A percentile compares a stretch with the other conserved stretches of the same genome.
Evolutionary conservation across 768 basidiomycete species (phyloP).

Genomic region (Leucocoprinus leucothites): DNA sequence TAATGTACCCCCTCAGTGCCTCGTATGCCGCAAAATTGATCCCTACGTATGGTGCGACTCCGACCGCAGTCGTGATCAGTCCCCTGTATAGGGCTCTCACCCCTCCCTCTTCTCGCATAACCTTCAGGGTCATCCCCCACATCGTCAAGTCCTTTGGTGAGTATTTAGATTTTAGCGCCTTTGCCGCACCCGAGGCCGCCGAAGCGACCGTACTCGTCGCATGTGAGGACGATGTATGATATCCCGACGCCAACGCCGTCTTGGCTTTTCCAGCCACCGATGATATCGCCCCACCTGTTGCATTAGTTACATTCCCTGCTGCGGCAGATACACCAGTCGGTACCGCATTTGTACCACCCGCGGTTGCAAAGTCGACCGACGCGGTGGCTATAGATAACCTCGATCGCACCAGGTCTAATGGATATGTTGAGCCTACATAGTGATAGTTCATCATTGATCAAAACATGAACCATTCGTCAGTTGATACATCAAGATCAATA

Average conservation of each 20-base stretch:
- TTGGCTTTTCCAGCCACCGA: constrained; percentile 22
- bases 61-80: constrained; percentile 76
- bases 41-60: constrained; percentile 87
- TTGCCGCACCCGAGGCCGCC: constrained; percentile 16
- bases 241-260: constrained; percentile 43
- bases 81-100: constrained; percentile 85
- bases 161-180: constrained; percentile 32
- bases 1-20: constrained; percentile 67
- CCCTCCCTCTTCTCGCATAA: constrained; percentile 91
- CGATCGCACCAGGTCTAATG: constrained; percentile 90
- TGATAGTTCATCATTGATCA: background rate
- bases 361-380: constrained; percentile 35
- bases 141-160: constrained; percentile 62
- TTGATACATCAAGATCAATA: too few species aligned
- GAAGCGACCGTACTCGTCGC: constrained; percentile 15
- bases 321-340: constrained; percentile 21
- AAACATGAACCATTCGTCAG: constrained; percentile 2
- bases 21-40: constrained; percentile 97
- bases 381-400: constrained; percentile 92
- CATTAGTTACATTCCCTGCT: constrained; percentile 15
- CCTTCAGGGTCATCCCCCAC: constrained; percentile 86
- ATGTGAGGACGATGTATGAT: constrained; percentile 50
- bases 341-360: constrained; percentile 18
- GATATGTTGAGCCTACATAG: constrained; percentile 75
- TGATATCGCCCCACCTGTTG: constrained; percentile 22